Evolutionary conservation across 2,329 filamentous ascomycete species (phyloP).

Genomic region (Cladobotryum protrusum): DNA sequence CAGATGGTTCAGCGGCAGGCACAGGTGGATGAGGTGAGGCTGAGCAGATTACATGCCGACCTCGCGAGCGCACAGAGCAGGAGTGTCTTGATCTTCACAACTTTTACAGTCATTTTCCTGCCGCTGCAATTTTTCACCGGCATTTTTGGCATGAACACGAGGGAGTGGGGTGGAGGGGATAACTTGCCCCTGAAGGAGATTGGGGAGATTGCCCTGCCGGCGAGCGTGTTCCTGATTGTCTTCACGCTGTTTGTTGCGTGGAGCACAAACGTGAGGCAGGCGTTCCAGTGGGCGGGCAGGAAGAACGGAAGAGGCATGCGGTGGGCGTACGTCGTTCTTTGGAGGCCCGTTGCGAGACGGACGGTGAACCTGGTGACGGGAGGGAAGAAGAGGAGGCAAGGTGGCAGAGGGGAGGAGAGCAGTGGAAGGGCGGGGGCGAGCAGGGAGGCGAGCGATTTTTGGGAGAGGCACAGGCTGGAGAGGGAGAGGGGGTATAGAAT

Average conservation of each 20-base stretch:
- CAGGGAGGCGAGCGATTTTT: constrained; percentile 35
- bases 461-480: constrained; percentile 34
- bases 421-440: constrained; percentile 14
- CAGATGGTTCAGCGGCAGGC: constrained; percentile 63
- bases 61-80: constrained; percentile 56
- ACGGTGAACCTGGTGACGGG: constrained; percentile 4
- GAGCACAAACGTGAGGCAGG: constrained; percentile 38
- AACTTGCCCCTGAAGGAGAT: constrained; percentile 39
- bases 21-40: constrained; percentile 59
- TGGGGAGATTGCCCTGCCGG: constrained; percentile 42
- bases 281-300: constrained; percentile 22
- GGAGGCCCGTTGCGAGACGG: constrained; percentile 16
- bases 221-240: constrained; percentile 42
- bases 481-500: constrained; percentile 34
- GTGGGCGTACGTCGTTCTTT: constrained; percentile 19
- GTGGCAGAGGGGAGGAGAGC: constrained; percentile 12
- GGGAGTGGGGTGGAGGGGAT: constrained; percentile 50
- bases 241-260: constrained; percentile 50
- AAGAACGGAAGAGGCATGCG: constrained; percentile 11
- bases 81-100: constrained; percentile 61
- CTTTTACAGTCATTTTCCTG: constrained; percentile 56
- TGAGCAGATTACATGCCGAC: constrained; percentile 56
- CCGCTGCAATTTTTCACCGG: constrained; percentile 60
- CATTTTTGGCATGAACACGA: constrained; percentile 59
- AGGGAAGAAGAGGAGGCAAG: constrained; percentile 15